Evolutionary conservation across 2,329 filamentous ascomycete genomes (phyloP), one percentile per base, ranked within the genome.

Genomic region (Aspergillus proliferans): DNA sequence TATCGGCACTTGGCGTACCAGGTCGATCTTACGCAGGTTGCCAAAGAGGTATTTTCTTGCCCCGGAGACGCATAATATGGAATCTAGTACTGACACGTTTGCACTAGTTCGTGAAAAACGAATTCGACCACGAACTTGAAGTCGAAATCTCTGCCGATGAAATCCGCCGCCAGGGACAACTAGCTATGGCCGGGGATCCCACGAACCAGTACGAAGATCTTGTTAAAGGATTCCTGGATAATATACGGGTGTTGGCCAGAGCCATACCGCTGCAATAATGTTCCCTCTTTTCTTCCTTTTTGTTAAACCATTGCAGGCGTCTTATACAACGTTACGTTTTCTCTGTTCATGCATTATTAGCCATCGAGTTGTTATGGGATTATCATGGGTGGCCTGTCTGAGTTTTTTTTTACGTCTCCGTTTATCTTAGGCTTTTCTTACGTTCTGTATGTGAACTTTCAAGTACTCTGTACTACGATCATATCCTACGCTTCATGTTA

Each of bases 1-100:
- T 98, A 98, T 71, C 84, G 79, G 8, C 94, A 97, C 66, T 79
- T 90, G 38, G 83, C 82, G 47, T 96, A 94, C 65, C 88, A 93
- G 65, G 80, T 98, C 58, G 93, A 98, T 69, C 75, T 98, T 45
- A 98, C 93, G 0, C 91, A 96, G 67, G 93, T 98, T 39, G 86
- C 83, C 9, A 78, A 65, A 41, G 74, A 79, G 52, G 71, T 74
- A 53, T 63, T 40, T 40, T 12, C 18, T 8, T 30, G 26, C 38
- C 19, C 18, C 34, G n/a, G 9, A 19, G n/a, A 69, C 62, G 34
- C 34, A 36, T n/a, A 18, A 4, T 36, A n/a, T 18, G 6, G 34
- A 36, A 18, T 36, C 34, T 18, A 7, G 34, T 9, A n/a, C 34
- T 36, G 34, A 36, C 15, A 36, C 7, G 2, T 4, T 47, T 45